Evolutionary conservation across 192 early-diverging fungal genomes (phyloP).

Genomic region (Spinellus fusiger): DNA sequence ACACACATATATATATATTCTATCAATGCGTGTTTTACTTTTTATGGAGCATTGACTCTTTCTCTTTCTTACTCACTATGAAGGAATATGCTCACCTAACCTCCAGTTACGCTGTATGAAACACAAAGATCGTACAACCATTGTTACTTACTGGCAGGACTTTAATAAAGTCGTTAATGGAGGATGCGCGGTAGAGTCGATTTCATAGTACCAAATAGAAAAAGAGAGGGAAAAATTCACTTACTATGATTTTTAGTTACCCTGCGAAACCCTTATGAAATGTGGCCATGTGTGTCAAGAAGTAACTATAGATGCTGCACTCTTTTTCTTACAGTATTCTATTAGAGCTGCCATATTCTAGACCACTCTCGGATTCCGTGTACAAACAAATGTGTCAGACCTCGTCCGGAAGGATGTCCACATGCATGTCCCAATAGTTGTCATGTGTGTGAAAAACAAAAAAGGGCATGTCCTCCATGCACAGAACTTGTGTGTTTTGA

Average conservation of each 20-base stretch:
- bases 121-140: background rate
- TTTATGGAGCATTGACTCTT: background rate
- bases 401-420: background rate
- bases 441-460: constrained; percentile 1
- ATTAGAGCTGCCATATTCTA: constrained; percentile 10
- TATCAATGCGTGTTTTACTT: background rate
- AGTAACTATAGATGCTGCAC: background rate
- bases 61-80: background rate
- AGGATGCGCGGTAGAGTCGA: constrained; percentile 10
- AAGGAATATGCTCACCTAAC: background rate
- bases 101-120: background rate
- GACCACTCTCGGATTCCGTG: constrained; percentile 1
- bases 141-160: background rate
- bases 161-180: constrained; percentile 16
- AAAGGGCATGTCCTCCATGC: constrained; percentile 15
- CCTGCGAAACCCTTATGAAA: constrained; percentile 8
- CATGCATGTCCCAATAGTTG: constrained; percentile 22
- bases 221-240: background rate
- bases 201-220: background rate
- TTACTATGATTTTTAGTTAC: background rate
- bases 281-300: constrained; percentile 24
- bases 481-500: background rate
- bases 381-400: constrained; percentile 8
- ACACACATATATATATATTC: background rate
- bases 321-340: background rate